These are phyloP conservation scores for Sugiyamaella marilandica DNA, from an alignment of 805 yeast genomes.

Conservation along the genomic window DNA sequence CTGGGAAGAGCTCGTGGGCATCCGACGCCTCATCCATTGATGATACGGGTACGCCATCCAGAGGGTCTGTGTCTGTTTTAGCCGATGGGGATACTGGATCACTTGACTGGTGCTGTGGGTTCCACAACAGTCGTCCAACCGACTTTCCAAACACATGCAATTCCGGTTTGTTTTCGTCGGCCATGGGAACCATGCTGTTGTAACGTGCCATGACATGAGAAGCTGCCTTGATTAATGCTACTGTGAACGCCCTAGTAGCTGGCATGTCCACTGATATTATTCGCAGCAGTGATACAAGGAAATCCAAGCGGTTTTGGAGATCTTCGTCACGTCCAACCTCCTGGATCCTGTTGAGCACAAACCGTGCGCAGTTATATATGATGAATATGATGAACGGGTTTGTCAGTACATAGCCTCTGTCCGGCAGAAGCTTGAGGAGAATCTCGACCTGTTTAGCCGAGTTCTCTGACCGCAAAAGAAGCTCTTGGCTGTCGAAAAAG, in stretches of 20 bases:
- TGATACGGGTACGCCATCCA: background rate
- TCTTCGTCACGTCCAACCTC: background rate
- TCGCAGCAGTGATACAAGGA: background rate
- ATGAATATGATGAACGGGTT: background rate
- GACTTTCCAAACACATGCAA: conserved; percentile 1
- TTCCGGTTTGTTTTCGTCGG: background rate
- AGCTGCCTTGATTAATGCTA: background rate
- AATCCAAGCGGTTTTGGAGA: background rate
- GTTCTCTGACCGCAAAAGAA: background rate
- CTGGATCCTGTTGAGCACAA: background rate
- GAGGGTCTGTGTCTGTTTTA: background rate
- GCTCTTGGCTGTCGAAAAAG: background rate
- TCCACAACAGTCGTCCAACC: background rate
- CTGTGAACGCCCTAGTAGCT: background rate
- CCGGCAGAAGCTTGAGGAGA: background rate
- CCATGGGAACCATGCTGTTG: background rate
- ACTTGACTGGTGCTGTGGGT: background rate
- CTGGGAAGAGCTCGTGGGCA: background rate
- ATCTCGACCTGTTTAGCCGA: background rate
- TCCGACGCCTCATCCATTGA: background rate
- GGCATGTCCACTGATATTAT: background rate
- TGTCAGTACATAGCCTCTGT: background rate
- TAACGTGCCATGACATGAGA: background rate
- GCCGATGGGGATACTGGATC: background rate
- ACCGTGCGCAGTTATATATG: background rate